Percentiles rank a stretch among this genome's conserved stretches.
phyloP scores from a whole-genome alignment of 805 yeast genomes.

The Citeromyces matritensis region DNA sequence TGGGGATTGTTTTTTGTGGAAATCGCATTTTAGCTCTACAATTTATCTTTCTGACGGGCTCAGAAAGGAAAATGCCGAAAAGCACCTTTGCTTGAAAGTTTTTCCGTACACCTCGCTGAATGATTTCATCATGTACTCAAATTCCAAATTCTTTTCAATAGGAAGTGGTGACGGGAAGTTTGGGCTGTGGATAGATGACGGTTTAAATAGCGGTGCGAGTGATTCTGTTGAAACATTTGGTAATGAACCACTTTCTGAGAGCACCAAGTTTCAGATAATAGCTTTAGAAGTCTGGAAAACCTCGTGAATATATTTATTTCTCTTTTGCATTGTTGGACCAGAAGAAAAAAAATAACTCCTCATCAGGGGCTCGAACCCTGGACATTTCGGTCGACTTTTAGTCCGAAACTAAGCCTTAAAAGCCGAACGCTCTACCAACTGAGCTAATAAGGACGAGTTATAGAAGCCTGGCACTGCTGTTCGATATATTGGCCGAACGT shows the following conservation, averaged over 20 bases:
- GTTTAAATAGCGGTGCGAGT: conserved; percentile 63
- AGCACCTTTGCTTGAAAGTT: conserved; percentile 47
- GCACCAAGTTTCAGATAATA: conserved; percentile 53
- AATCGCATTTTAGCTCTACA: conserved; percentile 30
- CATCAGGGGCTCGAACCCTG: conserved; percentile 51
- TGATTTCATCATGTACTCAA: conserved; percentile 75
- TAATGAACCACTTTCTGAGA: conserved; percentile 48
- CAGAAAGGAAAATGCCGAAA: conserved; percentile 2
- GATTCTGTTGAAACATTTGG: conserved; percentile 77
- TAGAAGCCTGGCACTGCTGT: no score
- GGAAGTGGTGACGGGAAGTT: conserved; percentile 92
- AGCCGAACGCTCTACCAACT: conserved; percentile 63
- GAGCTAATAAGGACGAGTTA: conserved; percentile 32
- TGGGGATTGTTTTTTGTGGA: conserved; percentile 93
- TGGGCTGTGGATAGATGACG: conserved; percentile 79
- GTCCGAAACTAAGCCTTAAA: conserved; percentile 17
- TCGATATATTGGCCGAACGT: no score
- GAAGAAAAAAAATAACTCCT: conserved; percentile 16
- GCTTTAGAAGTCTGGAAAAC: conserved; percentile 78
- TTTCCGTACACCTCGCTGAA: conserved; percentile 81
- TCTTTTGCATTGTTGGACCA: conserved; percentile 8
- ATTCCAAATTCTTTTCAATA: conserved; percentile 59
- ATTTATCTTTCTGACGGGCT: conserved; percentile 9
- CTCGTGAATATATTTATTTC: conserved; percentile 7
- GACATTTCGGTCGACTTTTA: conserved; percentile 29